A percentile compares a stretch with the other conserved stretches of the same genome.
phyloP scores from a whole-genome alignment of 2,329 filamentous ascomycete genomes.

The Pyricularia grisea region DNA sequence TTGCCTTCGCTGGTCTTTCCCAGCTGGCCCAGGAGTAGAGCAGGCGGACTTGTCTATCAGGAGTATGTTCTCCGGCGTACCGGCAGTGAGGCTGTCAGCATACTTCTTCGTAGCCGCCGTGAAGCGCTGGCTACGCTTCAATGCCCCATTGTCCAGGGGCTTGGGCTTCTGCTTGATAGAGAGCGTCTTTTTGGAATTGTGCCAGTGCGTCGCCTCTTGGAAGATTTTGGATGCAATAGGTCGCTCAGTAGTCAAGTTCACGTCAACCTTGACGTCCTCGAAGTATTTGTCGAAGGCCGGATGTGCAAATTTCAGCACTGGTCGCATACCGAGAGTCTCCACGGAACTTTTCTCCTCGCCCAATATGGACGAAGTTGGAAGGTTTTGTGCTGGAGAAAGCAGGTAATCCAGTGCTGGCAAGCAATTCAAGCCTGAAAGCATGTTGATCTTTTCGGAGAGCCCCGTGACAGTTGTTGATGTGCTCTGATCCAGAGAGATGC shows the following conservation, averaged over 20 bases:
- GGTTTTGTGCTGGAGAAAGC: background rate
- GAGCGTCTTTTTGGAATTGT: conserved; percentile 45
- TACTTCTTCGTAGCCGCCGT: conserved; percentile 61
- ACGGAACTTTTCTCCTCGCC: background rate
- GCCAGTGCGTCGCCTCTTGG: conserved; percentile 49
- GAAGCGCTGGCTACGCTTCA: conserved; percentile 48
- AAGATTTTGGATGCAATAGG: conserved; percentile 25
- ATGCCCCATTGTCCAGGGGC: conserved; percentile 20
- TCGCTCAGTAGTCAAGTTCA: conserved; percentile 15
- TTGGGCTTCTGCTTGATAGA: conserved; percentile 24
- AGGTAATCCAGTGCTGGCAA: background rate
- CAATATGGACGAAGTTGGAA: background rate
- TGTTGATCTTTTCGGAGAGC: background rate
- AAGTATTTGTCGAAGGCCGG: conserved; percentile 35
- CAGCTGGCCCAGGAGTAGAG: background rate
- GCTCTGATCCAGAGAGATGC: background rate
- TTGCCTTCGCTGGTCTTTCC: conserved; percentile 9
- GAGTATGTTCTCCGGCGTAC: conserved; percentile 55
- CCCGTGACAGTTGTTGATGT: background rate
- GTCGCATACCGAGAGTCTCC: background rate
- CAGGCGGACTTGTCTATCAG: conserved; percentile 17
- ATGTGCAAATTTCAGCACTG: conserved; percentile 37
- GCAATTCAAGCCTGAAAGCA: background rate
- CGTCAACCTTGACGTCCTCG: conserved; percentile 27
- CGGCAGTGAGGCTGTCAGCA: conserved; percentile 59